Percentiles rank a stretch among this genome's conserved stretches.
Evolutionary conservation across 2,329 filamentous ascomycete genomes (phyloP).

Genomic region (Colletotrichum filicis): DNA sequence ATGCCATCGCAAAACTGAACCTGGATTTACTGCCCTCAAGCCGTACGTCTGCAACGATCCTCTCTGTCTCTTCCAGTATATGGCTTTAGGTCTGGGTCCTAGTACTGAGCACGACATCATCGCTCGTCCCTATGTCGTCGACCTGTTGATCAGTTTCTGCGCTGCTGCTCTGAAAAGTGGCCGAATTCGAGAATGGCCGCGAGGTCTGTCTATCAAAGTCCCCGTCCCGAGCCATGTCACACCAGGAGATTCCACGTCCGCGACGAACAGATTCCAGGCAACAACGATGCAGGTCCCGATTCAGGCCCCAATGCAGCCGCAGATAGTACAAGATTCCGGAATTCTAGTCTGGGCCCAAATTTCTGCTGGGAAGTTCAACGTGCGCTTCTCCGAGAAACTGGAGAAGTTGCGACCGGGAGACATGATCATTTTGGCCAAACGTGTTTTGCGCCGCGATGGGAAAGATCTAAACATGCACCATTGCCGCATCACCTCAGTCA

Average conservation of each 20-base stretch:
- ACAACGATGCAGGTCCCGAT: no score
- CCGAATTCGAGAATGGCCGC: conserved; percentile 56
- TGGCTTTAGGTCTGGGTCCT: conserved; percentile 85
- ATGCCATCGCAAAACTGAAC: conserved; percentile 75
- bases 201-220: conserved; percentile 52
- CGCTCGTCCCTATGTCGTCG: conserved; percentile 83
- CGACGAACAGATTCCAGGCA: no score
- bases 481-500: conserved; percentile 23
- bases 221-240: conserved; percentile 25
- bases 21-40: conserved; percentile 76
- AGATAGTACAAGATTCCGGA: conserved; percentile 4
- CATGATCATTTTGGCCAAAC: conserved; percentile 24
- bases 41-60: conserved; percentile 81
- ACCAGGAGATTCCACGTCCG: neutral
- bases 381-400: conserved; percentile 38
- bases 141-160: conserved; percentile 86
- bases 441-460: neutral
- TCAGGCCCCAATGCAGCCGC: neutral
- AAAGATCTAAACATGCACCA: conserved; percentile 16
- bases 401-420: conserved; percentile 15
- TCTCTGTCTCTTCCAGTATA: conserved; percentile 89
- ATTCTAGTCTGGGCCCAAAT: conserved; percentile 11
- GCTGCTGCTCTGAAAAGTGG: conserved; percentile 65
- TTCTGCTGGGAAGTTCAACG: conserved; percentile 38
- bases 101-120: conserved; percentile 87